Evolutionary conservation across 768 basidiomycete species (phyloP), one percentile per base, ranked within the genome.

Genomic region (Hydnomerulius pinastri): DNA sequence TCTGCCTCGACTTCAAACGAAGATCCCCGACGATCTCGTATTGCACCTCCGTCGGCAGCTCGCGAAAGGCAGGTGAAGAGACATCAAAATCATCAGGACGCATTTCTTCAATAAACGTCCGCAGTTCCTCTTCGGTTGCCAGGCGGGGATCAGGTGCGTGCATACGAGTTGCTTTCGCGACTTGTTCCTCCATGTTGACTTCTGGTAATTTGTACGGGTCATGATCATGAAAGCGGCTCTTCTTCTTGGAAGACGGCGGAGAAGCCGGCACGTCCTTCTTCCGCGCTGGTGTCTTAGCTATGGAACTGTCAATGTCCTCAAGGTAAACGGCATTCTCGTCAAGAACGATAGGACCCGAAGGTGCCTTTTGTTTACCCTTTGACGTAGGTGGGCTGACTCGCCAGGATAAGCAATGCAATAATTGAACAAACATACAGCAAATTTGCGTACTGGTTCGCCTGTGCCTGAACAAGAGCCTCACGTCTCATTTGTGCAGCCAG

Each of bases 21-120:
- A 98, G 75, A 72, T 99, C 97, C 46, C 96, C 95, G 28, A 98
- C 86, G 57, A 99, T 96, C 72, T 99, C 97, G 70, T 98, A 99
- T 60, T 99, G 93, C 18, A 97, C 84, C 67, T 98, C 95, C 0
- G 92, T 96, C 2, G 97, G 95, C 3, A 98, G 81, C 54, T 92
- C 90, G 20, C 86, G 82, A 66, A 99, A 99, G 17, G 86, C 91
- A 4, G 91, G 80, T 2, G 94, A 94, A 15, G 85, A 79, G 48
- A 97, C 81, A 63, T 98, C 96, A 59, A 98, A 91, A 62, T 98
- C 94, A 60, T 94, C 93, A 0, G 95, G 94, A 2, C 87, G 83
- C 86, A 98, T 95, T 38, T 95, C 90, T 51, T 98, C 94, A 55
- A 98, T 97, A 70, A 98, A 98, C 1, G 81, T 71, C 17, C 86